These are phyloP conservation scores for Lichtheimia ornata DNA, from an alignment of 371 early-diverging fungal species.

Conservation along the genomic window DNA sequence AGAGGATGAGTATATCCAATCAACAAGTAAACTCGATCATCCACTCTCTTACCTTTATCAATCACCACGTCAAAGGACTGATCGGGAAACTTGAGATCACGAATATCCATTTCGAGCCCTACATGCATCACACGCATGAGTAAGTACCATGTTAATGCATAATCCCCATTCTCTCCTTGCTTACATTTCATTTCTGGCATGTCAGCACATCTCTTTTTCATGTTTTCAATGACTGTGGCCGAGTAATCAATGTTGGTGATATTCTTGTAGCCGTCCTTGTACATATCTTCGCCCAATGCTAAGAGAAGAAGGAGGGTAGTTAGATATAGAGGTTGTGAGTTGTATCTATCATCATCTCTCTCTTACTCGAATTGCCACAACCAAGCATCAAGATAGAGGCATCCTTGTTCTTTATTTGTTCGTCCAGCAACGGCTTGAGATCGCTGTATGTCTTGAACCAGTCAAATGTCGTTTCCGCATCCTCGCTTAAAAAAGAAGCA, in stretches of 20 bases:
- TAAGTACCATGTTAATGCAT: neutral
- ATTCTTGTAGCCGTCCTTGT: slow-evolving; percentile 73
- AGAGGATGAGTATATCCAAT: neutral
- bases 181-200: slow-evolving; percentile 66
- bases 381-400: slow-evolving; percentile 75
- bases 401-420: slow-evolving; percentile 57
- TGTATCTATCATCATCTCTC: neutral
- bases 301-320: neutral
- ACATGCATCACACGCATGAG: slow-evolving; percentile 2
- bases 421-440: slow-evolving; percentile 60
- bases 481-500: slow-evolving; percentile 34
- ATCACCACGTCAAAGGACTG: slow-evolving; percentile 74
- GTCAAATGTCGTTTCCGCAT: slow-evolving; percentile 68
- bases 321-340: neutral
- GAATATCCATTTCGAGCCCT: slow-evolving; percentile 85
- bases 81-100: slow-evolving; percentile 60
- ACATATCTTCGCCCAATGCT: slow-evolving; percentile 83
- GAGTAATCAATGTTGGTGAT: slow-evolving; percentile 86
- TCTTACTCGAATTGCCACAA: slow-evolving; percentile 76
- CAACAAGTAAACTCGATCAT: neutral
- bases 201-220: slow-evolving; percentile 64
- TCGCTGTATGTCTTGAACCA: slow-evolving; percentile 88
- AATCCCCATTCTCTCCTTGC: neutral
- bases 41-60: slow-evolving; percentile 70
- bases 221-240: slow-evolving; percentile 74